Evolutionary conservation across 148 eudicot genomes (phyloP), one percentile per base, ranked within the genome.

Genomic region (Chenopodium album): DNA sequence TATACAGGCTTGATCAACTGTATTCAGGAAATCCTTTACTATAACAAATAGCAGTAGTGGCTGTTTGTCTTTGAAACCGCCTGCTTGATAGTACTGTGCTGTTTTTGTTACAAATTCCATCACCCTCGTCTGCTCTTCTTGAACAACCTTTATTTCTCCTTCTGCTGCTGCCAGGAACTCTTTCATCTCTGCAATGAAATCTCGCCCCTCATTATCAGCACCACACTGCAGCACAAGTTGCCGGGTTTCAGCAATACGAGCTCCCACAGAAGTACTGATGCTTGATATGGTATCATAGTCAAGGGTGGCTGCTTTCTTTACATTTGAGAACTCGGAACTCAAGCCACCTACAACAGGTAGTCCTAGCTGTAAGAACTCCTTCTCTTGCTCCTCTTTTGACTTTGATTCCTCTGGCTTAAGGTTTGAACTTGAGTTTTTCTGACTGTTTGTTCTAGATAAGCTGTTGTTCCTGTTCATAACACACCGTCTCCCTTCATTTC

Each of bases 401-500:
- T 37, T 79, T 12, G 89, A 28, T 19, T 83, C 86, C 9, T 80
- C 85, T 1, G 82, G 17, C 0, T 4, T 82, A 28, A 13, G n/a
- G 80, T 4, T 69, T 54, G 81, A 20, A 29, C 71, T 76, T 11
- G 81, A 32, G 69, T 44, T 83, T 77, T 31, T 87, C 54, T 72
- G 87, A 62, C 80, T 77, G 84, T 82, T 87, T 16, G 80, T 76
- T 50, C 78, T 79, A 48, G 20, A 20, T 73, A 84, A 76, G 83
- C 91, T 90, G 47, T 82, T 89, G 46, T 87, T 85, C 73, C 86
- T 78, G 83, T 87, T 90, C 64, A 92, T 68, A 13, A 88, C 83
- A 29, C 91, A 88, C 1, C 94, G 92, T 79, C 86, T 96, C 1
- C 99, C 99, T 76, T 96, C 99, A n/a, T 91, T 90, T 2, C 95